These are phyloP conservation scores for Neonectria punicea DNA, from an alignment of 2,329 filamentous ascomycete species.

Conservation along the genomic window DNA sequence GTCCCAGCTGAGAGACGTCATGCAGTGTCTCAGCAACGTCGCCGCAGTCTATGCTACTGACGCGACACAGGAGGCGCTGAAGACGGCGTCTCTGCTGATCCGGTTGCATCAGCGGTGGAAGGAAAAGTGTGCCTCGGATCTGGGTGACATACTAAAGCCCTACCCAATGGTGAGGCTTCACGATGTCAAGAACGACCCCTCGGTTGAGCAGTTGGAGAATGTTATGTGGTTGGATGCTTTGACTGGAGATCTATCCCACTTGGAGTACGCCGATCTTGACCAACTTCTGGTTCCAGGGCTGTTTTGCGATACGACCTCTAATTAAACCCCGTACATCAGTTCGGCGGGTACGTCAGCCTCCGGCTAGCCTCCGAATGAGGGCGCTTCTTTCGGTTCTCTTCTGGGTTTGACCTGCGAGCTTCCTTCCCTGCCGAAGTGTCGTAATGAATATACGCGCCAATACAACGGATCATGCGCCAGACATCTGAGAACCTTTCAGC, in stretches of 20 bases:
- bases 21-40: constrained; percentile 58
- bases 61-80: constrained; percentile 63
- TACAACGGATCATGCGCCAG: no score
- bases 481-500: no score
- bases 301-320: constrained; percentile 1
- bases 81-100: constrained; percentile 64
- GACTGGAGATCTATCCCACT: constrained; percentile 55
- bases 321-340: background rate
- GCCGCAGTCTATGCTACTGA: constrained; percentile 56
- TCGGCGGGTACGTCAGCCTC: no score
- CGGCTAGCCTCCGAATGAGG: no score
- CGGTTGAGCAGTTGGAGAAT: constrained; percentile 31
- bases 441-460: no score
- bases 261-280: constrained; percentile 57
- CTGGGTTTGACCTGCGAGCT: no score
- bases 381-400: no score
- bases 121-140: constrained; percentile 52
- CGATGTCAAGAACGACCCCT: constrained; percentile 16
- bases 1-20: constrained; percentile 59
- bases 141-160: constrained; percentile 52
- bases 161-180: constrained; percentile 42
- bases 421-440: no score
- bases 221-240: constrained; percentile 53
- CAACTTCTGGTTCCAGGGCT: constrained; percentile 46
- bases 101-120: constrained; percentile 62